Conservation (phyloP, 805 yeast genomes). For the Metschnikowia cubensis region DNA sequence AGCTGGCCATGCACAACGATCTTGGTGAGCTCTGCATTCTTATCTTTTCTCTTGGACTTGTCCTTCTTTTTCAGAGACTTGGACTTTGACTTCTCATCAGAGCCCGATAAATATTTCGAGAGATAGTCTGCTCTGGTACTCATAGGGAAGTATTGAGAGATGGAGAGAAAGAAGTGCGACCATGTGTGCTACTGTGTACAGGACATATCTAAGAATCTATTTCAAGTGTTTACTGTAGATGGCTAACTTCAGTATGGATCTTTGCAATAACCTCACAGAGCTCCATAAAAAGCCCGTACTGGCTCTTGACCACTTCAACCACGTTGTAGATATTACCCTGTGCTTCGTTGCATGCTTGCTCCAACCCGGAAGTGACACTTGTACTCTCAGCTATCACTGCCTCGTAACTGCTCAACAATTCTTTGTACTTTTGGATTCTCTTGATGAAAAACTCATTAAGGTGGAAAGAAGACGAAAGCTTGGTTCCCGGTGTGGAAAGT, state of each 20-base stretch:
- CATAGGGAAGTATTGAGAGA: constrained; percentile 2
- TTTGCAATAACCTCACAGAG: constrained; percentile 71
- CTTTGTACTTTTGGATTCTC: constrained; percentile 48
- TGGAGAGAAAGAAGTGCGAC: background rate
- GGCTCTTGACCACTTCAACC: constrained; percentile 61
- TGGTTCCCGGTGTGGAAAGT: constrained; percentile 51
- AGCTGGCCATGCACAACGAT: constrained; percentile 13
- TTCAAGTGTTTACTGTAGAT: constrained; percentile 1
- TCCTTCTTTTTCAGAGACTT: constrained; percentile 10
- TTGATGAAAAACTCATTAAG: constrained; percentile 52
- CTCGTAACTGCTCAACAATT: constrained; percentile 53
- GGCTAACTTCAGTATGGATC: constrained; percentile 44
- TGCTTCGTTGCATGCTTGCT: constrained; percentile 36
- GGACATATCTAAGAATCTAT: background rate
- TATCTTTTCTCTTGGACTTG: constrained; percentile 11
- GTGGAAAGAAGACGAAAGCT: constrained; percentile 51
- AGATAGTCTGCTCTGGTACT: constrained; percentile 31
- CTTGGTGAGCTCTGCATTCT: background rate
- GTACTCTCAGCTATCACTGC: constrained; percentile 60
- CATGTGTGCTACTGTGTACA: background rate
- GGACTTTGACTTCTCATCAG: constrained; percentile 16
- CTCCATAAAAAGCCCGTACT: constrained; percentile 69
- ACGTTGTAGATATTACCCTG: constrained; percentile 42
- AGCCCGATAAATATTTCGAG: constrained; percentile 25
- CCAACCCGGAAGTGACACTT: constrained; percentile 44